Evolutionary conservation across 2,329 filamentous ascomycete species (phyloP), one percentile per base, ranked within the genome.

Genomic region (Fusarium decemcellulare): DNA sequence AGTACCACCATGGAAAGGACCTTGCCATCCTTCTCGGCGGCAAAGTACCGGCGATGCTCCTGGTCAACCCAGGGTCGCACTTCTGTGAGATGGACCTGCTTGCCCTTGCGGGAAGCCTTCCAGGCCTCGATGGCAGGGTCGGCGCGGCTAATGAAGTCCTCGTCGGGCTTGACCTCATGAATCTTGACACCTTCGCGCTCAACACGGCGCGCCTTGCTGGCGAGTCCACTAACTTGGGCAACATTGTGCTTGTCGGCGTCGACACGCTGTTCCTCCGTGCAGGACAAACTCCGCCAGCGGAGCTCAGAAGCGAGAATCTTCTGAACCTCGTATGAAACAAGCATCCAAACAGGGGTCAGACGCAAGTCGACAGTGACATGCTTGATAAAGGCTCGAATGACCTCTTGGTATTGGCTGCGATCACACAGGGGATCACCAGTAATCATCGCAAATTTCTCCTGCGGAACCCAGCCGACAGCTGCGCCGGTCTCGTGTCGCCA

Each of bases 381-480:
- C 59, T 91, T 88, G 62, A 97, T 84, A 77, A 95, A 98, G 1
- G 88, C 89, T 10, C 87, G 84, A 71, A 95, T 90, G 6, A 95
- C 91, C 72, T 91, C 89, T 42, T 86, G 81, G 78, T 93, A 95
- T 78, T 98, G 95, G 39, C 86, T 87, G 14, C 85, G 81, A 74
- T 97, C 93, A 77, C 95, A 98, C 1, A 97, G 88, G 3, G 95
- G 95, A 71, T 98, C 91, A 59, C 95, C 95, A 15, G 95, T 92
- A 37, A 95, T 90, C 81, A 98, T 94, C 44, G 91, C 93, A 72
- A 92, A 94, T 71, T 92, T 92, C 23, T 87, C 90, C 70, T 92
- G 89, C 47, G 90, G 88, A 2, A 96, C 93, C 76, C 93, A 98
- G 11, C 94, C 93, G 36, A 97, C 87, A 6, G 94, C 94, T 0